A percentile compares a stretch with the other conserved stretches of the same genome.
phyloP scores from a whole-genome alignment of 169 alveolate genomes.

The Plasmodium reichenowi region DNA sequence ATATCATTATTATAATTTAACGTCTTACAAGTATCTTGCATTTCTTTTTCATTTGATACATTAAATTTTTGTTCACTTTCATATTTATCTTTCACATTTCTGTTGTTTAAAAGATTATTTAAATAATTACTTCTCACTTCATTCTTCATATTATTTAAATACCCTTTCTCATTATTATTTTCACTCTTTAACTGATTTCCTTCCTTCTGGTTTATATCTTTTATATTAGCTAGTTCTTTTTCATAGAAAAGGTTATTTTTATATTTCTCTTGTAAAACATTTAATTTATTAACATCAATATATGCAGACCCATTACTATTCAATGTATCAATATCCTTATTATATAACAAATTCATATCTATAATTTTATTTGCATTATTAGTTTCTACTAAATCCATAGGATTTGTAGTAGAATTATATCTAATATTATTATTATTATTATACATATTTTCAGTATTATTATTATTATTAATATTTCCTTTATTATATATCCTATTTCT shows the following conservation, averaged over 20 bases:
- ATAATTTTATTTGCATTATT: slow-evolving; percentile 31
- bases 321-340: slow-evolving; percentile 37
- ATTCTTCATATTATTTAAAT: slow-evolving; percentile 6
- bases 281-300: slow-evolving; percentile 49
- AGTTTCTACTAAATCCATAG: slow-evolving; percentile 14
- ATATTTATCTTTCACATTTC: slow-evolving; percentile 11
- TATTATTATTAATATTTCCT: slow-evolving; percentile 17
- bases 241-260: slow-evolving; percentile 54
- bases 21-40: not conserved
- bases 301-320: slow-evolving; percentile 50
- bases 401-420: slow-evolving; percentile 23
- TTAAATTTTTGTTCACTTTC: slow-evolving; percentile 16
- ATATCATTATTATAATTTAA: slow-evolving; percentile 32
- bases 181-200: slow-evolving; percentile 16
- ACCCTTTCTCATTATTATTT: slow-evolving; percentile 7
- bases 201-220: slow-evolving; percentile 18
- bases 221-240: slow-evolving; percentile 25
- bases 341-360: slow-evolving; percentile 46
- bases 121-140: slow-evolving; percentile 40
- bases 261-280: slow-evolving; percentile 46
- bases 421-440: slow-evolving; percentile 34
- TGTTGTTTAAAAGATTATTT: slow-evolving; percentile 22
- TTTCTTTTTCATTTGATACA: slow-evolving; percentile 26
- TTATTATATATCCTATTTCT: slow-evolving; percentile 18
- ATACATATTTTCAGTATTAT: slow-evolving; percentile 8